A percentile compares a stretch with the other conserved stretches of the same genome.
Conservation (phyloP, 2,329 filamentous ascomycete genomes). For the Myotisia sp. region DNA sequence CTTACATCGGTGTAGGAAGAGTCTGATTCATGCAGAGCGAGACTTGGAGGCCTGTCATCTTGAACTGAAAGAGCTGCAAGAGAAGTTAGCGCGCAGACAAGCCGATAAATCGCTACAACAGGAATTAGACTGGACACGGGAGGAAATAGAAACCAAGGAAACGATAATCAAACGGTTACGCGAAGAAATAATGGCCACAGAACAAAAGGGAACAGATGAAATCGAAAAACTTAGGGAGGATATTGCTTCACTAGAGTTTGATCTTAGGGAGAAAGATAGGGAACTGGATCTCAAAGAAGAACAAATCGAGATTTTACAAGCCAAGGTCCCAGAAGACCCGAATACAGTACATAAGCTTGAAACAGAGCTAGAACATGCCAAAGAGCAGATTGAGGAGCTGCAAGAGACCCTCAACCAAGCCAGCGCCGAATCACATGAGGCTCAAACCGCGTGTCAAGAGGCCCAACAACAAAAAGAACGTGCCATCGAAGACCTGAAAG, state of each 20-base stretch:
- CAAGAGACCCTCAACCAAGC: slow-evolving; percentile 29
- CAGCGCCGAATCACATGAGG: slow-evolving; percentile 24
- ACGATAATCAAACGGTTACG: slow-evolving; percentile 25
- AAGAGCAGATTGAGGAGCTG: slow-evolving; percentile 31
- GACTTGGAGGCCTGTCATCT: slow-evolving; percentile 72
- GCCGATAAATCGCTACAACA: slow-evolving; percentile 55
- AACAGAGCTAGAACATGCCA: slow-evolving; percentile 35
- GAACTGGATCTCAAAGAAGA: slow-evolving; percentile 61
- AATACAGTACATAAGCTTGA: slow-evolving; percentile 34
- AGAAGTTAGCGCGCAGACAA: slow-evolving; percentile 63
- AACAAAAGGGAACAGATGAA: slow-evolving; percentile 42
- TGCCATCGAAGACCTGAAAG: slow-evolving; percentile 42
- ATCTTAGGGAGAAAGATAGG: slow-evolving; percentile 61
- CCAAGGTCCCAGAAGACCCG: slow-evolving; percentile 30
- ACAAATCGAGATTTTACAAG: slow-evolving; percentile 53
- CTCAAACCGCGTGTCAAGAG: slow-evolving; percentile 33
- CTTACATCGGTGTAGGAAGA: slow-evolving; percentile 72
- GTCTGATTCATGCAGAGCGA: slow-evolving; percentile 64
- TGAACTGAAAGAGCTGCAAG: slow-evolving; percentile 69
- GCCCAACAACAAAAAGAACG: slow-evolving; percentile 39
- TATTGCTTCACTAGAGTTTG: slow-evolving; percentile 60
- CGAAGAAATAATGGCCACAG: slow-evolving; percentile 44
- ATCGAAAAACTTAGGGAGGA: slow-evolving; percentile 57
- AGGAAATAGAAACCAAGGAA: slow-evolving; percentile 38
- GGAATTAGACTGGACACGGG: slow-evolving; percentile 39